Base-by-base conservation (phyloP, 768 basidiomycete species). In the Lactarius pseudohatsudake region DNA sequence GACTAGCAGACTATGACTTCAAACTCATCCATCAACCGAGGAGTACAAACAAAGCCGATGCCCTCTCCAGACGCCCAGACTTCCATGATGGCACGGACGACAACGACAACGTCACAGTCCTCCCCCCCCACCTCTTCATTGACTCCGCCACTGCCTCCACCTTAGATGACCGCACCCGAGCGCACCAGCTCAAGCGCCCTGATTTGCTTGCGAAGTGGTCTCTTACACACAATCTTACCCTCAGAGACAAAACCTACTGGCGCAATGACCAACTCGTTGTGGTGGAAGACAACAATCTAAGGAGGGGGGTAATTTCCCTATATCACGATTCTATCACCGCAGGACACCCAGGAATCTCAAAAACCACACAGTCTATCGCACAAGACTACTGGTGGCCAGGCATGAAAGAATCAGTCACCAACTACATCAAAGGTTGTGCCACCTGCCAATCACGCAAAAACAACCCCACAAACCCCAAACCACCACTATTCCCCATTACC, bases 141-240 rank as follows among this genome's bases (percentile, higher is more conserved):
- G 1, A n/a, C 3, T 20, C 43, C 1, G 8, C 8, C 6, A 20
- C 20, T 0, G 3, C 8, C 7, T 8, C 20, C 0, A 8, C 18
- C 43, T 1, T 45, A 4, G 20, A 45, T n/a, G 43, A 45, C 8
- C 18, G 4, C 0, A 8, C 3, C 0, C 20, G 43, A 1, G 20
- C 43, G 1, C 7, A 4, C 7, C 43, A 45, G 4, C 7, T 45
- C 7, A 5, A 20, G 1, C 20, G 16, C 7, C 43, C 6, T 7
- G 18, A 18, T 1, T 1, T 45, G 1, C 18, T 45, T 1, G 0
- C 8, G 3, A 20, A 20, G 1, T 45, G 43, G 43, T 1, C 43
- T 0, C 5, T 15, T 1, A 45, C 20, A 0, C 16, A 20, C 8
- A 4, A 18, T 8, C 20, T 45, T 6, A 45, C 18, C 1, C 0